phyloP scores from a whole-genome alignment of 805 yeast species.

The Kuraishia piskuri region DNA sequence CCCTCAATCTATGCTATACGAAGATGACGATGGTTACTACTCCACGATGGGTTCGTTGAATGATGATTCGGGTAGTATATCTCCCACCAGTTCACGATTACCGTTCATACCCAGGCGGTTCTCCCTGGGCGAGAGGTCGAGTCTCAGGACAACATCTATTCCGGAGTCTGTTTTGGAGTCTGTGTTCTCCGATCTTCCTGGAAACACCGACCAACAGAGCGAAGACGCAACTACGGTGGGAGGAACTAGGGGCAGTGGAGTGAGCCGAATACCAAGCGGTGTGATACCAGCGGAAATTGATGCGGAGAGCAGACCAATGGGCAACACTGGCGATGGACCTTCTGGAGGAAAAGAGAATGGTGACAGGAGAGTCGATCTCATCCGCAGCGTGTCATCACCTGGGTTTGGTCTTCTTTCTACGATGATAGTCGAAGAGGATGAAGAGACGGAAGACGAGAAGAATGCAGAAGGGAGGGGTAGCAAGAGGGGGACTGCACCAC shows the following conservation, averaged over 20 bases:
- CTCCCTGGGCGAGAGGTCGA: neutral
- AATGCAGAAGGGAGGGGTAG: neutral
- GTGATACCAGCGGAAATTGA: neutral
- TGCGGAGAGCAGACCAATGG: no score
- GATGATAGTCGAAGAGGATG: neutral
- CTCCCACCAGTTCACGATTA: neutral
- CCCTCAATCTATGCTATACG: slow-evolving; percentile 2
- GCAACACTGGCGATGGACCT: no score
- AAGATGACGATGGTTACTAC: slow-evolving; percentile 8
- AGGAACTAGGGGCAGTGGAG: neutral
- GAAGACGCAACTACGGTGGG: neutral
- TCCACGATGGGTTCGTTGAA: neutral
- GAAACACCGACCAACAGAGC: neutral
- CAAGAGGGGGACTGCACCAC: neutral
- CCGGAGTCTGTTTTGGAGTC: neutral
- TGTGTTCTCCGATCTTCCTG: neutral
- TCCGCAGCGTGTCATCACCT: neutral
- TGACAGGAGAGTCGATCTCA: neutral
- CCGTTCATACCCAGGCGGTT: neutral
- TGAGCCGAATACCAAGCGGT: neutral
- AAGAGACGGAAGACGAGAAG: neutral
- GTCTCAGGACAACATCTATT: neutral
- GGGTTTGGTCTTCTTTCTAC: neutral
- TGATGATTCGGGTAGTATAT: neutral
- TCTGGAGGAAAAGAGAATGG: no score